A percentile compares a stretch with the other conserved stretches of the same genome.
Conservation (phyloP, 179 eudicot species). For the Monotropa hypopitys region DNA sequence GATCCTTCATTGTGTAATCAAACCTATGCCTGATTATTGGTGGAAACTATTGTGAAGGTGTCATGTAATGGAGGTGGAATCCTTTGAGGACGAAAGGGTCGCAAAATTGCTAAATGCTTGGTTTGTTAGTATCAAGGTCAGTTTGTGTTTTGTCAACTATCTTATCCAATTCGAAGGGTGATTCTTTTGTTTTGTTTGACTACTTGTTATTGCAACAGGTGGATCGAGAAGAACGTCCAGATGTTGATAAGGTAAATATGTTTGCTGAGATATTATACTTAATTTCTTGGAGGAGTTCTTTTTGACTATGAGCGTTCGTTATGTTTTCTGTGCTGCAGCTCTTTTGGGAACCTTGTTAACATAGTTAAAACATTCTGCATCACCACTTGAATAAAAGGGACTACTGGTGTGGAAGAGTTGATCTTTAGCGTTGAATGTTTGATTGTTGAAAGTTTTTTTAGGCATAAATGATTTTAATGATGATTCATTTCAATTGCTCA, state of each 20-base stretch:
- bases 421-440: background rate
- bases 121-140: slow-evolving; percentile 91
- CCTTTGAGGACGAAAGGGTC: slow-evolving; percentile 80
- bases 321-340: background rate
- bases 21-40: background rate
- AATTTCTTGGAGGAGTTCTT: background rate
- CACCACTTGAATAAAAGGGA: background rate
- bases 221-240: slow-evolving; percentile 94
- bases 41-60: slow-evolving; percentile 43
- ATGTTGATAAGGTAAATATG: slow-evolving; percentile 74
- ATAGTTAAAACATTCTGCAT: background rate
- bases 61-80: slow-evolving; percentile 99
- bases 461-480: background rate
- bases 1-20: background rate
- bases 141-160: background rate
- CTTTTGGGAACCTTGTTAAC: background rate
- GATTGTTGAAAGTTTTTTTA: background rate
- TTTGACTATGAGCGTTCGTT: background rate
- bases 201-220: slow-evolving; percentile 39
- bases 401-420: background rate
- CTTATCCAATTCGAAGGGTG: background rate
- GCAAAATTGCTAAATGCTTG: slow-evolving; percentile 86
- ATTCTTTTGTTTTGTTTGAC: background rate
- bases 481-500: background rate
- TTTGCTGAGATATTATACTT: background rate